These are phyloP conservation scores for Xylaria grammica DNA, from an alignment of 495 filamentous ascomycete species.

Conservation along the genomic window DNA sequence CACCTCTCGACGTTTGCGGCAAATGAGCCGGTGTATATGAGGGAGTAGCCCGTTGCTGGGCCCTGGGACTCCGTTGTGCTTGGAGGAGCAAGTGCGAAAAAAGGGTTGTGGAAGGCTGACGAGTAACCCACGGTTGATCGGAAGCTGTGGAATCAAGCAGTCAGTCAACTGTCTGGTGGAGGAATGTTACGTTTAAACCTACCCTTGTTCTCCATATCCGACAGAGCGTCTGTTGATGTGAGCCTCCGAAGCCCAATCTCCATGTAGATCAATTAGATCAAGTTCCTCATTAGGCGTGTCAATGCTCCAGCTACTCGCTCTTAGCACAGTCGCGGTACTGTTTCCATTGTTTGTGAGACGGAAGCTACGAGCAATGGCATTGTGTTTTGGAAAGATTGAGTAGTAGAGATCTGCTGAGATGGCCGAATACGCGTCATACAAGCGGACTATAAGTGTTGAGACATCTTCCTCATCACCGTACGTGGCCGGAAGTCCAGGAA, in stretches of 20 bases:
- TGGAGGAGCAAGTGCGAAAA: constrained; percentile 55
- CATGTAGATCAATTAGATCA: constrained; percentile 58
- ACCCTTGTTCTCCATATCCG: constrained; percentile 37
- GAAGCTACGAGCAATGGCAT: constrained; percentile 59
- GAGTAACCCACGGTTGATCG: constrained; percentile 58
- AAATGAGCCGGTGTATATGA: constrained; percentile 61
- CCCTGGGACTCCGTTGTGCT: constrained; percentile 58
- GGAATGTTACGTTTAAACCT: background rate
- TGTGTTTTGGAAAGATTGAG: constrained; percentile 59
- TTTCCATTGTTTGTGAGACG: constrained; percentile 56
- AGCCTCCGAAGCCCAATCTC: constrained; percentile 59
- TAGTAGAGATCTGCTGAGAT: constrained; percentile 58
- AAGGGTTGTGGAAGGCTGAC: constrained; percentile 61
- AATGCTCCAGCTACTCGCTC: constrained; percentile 57
- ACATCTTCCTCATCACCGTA: constrained; percentile 55
- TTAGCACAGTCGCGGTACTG: constrained; percentile 50
- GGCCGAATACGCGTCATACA: constrained; percentile 56
- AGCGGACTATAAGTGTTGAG: constrained; percentile 54
- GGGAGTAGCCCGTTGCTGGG: constrained; percentile 60
- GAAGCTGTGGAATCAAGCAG: constrained; percentile 43
- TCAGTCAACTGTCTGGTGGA: constrained; percentile 33
- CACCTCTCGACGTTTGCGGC: constrained; percentile 57
- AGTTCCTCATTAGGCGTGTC: constrained; percentile 58
- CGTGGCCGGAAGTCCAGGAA: constrained; percentile 56
- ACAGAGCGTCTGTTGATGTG: constrained; percentile 42